Percentiles rank a stretch among this genome's conserved stretches.
These are phyloP conservation scores for Alternaria arbusti DNA, from an alignment of 2,329 filamentous ascomycete genomes.

Conservation along the genomic window DNA sequence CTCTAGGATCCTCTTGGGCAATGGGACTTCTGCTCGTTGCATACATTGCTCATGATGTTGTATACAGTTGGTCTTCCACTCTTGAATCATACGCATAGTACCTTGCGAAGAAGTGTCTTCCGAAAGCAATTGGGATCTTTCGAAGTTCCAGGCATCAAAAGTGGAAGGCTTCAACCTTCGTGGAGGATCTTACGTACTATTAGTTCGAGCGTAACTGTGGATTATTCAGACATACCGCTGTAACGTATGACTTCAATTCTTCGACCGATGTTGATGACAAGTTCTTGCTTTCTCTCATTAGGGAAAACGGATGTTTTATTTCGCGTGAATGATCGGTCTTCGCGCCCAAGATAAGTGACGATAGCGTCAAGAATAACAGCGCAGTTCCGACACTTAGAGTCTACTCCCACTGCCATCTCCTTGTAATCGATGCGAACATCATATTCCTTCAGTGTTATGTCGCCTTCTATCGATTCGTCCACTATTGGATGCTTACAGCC, in stretches of 20 bases:
- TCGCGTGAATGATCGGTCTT: too few relatives aligned
- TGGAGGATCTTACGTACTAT: rapidly evolving
- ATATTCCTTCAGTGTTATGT: neutral
- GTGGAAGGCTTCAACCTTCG: too few relatives aligned
- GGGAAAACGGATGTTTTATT: rapidly evolving
- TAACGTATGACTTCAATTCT: neutral
- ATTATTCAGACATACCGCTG: neutral
- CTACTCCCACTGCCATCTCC: neutral
- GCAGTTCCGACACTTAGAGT: neutral
- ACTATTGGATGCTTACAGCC: neutral
- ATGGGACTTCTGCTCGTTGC: rapidly evolving
- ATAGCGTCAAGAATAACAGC: neutral
- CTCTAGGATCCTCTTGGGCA: neutral
- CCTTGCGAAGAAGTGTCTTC: neutral
- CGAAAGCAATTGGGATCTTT: rapidly evolving
- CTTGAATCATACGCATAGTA: neutral
- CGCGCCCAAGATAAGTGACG: rapidly evolving
- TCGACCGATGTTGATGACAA: too few relatives aligned
- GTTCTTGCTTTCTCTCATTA: too few relatives aligned
- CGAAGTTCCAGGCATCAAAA: neutral
- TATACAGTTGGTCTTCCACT: neutral
- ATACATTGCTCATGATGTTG: neutral
- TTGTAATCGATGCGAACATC: too few relatives aligned
- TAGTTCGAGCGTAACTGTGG: neutral
- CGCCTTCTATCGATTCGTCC: neutral